phyloP scores from a whole-genome alignment of 805 yeast genomes.

The Metschnikowia santaceciliae region DNA sequence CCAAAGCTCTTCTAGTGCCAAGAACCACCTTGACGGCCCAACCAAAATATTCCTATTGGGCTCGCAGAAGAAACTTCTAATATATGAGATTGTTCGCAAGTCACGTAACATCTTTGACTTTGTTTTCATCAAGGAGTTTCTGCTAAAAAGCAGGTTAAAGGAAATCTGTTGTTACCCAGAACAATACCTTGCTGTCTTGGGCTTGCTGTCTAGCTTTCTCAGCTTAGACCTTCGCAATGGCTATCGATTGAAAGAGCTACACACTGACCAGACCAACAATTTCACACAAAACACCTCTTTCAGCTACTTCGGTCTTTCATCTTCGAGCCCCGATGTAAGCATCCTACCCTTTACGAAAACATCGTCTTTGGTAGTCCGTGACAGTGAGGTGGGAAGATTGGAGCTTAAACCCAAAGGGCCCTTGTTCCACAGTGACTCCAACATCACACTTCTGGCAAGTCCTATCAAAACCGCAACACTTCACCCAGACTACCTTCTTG shows the following conservation, averaged over 20 bases:
- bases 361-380: constrained; percentile 27
- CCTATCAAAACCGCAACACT: constrained; percentile 28
- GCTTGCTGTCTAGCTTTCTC: constrained; percentile 23
- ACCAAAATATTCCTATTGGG: constrained; percentile 24
- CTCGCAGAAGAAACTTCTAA: constrained; percentile 26
- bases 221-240: constrained; percentile 22
- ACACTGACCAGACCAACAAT: constrained; percentile 17
- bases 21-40: neutral
- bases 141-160: constrained; percentile 30
- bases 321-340: constrained; percentile 25
- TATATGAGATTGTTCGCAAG: constrained; percentile 26
- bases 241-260: constrained; percentile 16
- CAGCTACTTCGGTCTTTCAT: constrained; percentile 36
- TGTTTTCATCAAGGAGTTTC: constrained; percentile 21
- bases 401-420: constrained; percentile 7
- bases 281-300: constrained; percentile 28
- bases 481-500: constrained; percentile 31
- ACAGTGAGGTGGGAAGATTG: constrained; percentile 26
- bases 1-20: neutral
- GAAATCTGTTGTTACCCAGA: constrained; percentile 16
- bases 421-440: constrained; percentile 14
- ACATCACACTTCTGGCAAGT: constrained; percentile 21
- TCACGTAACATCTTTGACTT: constrained; percentile 30
- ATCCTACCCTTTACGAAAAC: constrained; percentile 15
- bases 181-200: constrained; percentile 15